Percentiles rank a stretch among this genome's conserved stretches.
Evolutionary conservation across 352 stramenopile genomes (phyloP).

Genomic region (Phytophthora hibernalis): DNA sequence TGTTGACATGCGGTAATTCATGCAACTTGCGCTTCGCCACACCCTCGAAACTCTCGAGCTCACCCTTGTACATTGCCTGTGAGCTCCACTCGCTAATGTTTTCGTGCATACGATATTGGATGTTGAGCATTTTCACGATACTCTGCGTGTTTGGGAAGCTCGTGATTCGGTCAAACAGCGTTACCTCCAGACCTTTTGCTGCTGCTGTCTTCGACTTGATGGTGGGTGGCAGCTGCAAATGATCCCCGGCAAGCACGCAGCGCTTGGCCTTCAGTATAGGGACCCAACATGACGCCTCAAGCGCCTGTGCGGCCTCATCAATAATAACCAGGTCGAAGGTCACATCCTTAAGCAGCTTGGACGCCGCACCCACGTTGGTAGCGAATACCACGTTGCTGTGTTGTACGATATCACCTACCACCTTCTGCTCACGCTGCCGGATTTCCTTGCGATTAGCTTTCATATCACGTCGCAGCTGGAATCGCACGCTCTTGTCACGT

Average conservation of each 20-base stretch:
- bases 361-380: slow-evolving; percentile 96
- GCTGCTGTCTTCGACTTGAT: slow-evolving; percentile 93
- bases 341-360: slow-evolving; percentile 89
- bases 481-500: slow-evolving; percentile 54
- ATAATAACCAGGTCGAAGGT: slow-evolving; percentile 97
- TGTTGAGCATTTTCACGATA: slow-evolving; percentile 94
- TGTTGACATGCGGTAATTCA: slow-evolving; percentile 74
- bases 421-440: slow-evolving; percentile 91
- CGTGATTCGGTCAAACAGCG: slow-evolving; percentile 97
- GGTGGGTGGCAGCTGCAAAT: slow-evolving; percentile 97
- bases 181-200: slow-evolving; percentile 86
- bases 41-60: slow-evolving; percentile 72
- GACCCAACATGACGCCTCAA: slow-evolving; percentile 98
- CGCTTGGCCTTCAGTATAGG: slow-evolving; percentile 93
- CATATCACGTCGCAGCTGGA: slow-evolving; percentile 78
- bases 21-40: slow-evolving; percentile 85
- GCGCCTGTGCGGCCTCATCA: slow-evolving; percentile 96
- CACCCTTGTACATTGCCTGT: slow-evolving; percentile 94
- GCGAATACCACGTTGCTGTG: slow-evolving; percentile 95
- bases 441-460: slow-evolving; percentile 96
- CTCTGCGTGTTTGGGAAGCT: slow-evolving; percentile 52
- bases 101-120: slow-evolving; percentile 98
- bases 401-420: slow-evolving; percentile 92
- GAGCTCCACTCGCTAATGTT: slow-evolving; percentile 96
- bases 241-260: slow-evolving; percentile 93